These are phyloP conservation scores for Psidium friedrichsthalianum DNA, from an alignment of 345 rosid species.

Conservation along the genomic window DNA sequence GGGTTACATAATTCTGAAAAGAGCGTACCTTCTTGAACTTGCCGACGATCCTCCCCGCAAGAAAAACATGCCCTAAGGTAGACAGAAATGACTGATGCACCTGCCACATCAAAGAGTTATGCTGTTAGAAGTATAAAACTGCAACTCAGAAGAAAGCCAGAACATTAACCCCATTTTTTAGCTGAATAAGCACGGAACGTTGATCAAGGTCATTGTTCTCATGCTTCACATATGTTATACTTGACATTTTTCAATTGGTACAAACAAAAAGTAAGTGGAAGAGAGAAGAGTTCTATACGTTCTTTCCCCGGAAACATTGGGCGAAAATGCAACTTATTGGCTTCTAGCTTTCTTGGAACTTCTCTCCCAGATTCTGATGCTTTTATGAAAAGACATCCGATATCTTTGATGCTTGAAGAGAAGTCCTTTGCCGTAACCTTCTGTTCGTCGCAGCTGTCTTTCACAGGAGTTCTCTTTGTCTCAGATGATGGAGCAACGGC, in stretches of 20 bases:
- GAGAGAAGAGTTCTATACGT: conserved; percentile 22
- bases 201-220: not conserved
- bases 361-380: conserved; percentile 94
- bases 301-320: conserved; percentile 49
- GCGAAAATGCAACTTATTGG: conserved; percentile 67
- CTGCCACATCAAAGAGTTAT: conserved; percentile 22
- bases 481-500: conserved; percentile 17
- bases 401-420: conserved; percentile 72
- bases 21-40: conserved; percentile 65
- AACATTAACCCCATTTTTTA: not conserved
- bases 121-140: not conserved
- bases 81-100: conserved; percentile 33
- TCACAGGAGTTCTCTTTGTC: conserved; percentile 32
- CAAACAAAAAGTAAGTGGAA: not conserved
- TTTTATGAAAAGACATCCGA: conserved; percentile 60
- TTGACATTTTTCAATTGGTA: not conserved
- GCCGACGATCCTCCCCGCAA: conserved; percentile 74
- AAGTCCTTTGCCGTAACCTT: conserved; percentile 66
- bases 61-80: conserved; percentile 67
- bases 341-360: conserved; percentile 97
- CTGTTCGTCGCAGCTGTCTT: conserved; percentile 31
- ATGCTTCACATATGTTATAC: not conserved
- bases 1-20: not conserved
- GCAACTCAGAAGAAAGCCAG: not conserved
- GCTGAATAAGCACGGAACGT: not conserved